Conservation (phyloP, 495 filamentous ascomycete species). For the Astrothelium macrocarpum region DNA sequence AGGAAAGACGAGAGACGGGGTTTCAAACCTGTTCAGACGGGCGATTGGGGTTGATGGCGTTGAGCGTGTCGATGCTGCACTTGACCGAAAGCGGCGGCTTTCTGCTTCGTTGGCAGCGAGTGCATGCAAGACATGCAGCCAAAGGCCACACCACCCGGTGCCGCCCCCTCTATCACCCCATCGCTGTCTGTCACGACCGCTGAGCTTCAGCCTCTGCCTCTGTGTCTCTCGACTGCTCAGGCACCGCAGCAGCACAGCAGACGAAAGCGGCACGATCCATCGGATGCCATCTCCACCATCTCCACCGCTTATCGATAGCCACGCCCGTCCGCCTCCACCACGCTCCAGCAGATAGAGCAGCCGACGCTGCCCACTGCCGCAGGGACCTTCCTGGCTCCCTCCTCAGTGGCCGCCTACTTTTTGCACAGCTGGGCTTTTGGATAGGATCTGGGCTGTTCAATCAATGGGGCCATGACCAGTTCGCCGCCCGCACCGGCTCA, state of each 20-base stretch:
- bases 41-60: background rate
- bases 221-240: background rate
- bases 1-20: background rate
- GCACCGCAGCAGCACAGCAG: background rate
- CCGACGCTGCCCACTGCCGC: background rate
- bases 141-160: background rate
- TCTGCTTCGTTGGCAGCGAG: background rate
- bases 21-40: no score
- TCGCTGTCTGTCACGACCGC: background rate
- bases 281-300: background rate
- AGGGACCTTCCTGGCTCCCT: background rate
- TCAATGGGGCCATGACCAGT: background rate
- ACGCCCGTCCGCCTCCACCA: background rate
- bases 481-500: constrained; percentile 31
- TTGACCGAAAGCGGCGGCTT: background rate
- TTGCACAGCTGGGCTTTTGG: no score
- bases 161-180: background rate
- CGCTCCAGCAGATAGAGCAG: no score
- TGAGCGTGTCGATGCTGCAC: background rate
- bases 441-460: background rate
- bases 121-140: background rate
- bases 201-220: background rate
- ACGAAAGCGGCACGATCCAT: background rate
- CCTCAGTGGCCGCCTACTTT: background rate
- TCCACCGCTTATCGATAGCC: background rate